Base-by-base conservation (phyloP, 2,329 filamentous ascomycete species). In the Albophoma yamanashiensis region DNA sequence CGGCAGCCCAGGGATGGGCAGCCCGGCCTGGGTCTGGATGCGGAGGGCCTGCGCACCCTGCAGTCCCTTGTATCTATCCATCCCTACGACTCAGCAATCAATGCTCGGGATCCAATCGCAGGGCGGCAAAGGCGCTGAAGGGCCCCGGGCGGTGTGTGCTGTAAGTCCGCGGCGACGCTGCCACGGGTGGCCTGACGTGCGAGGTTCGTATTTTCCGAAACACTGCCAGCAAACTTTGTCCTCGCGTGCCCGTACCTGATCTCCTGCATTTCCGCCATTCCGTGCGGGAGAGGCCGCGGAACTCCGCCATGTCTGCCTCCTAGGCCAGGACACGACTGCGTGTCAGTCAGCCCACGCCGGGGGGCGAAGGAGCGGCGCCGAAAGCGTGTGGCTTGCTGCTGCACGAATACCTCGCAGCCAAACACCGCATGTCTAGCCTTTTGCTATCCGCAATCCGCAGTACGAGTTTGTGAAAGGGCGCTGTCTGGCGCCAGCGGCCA, bases 321-420 rank as follows among this genome's bases (percentile, higher is more conserved):
- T 14, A 7, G 31, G n/a, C 25, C 27, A 31, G 56, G 7, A 31
- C 15, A 42, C 15, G 39, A 9, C 42, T n/a, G 4, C 43, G n/a
- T 22, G 43, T 47, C 43, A 47, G 43, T 4, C 43, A 27, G 42
- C n/a, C 12, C n/a, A 15, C 17, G 17, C 20, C 12, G 22, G 31
- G 4, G 40, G 39, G 40, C n/a, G 17, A 22, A 17, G 11, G 36
- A 15, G 55, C 43, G 4, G 42, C 31, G 43, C 56, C 45, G 27
- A 31, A 58, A 43, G 17, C 38, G 50, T 31, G 57, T 59, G 58
- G 47, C 58, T 55, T 55, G 58, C 47, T 47, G 56, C n/a, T 14
- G 56, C 15, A 22, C 12, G 43, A 22, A 25, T 39, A 34, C 9
- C 27, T 25, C 56, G 40, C 17, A 25, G 22, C 27, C 55, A 57